phyloP scores from a whole-genome alignment of 441 rosid genomes.

The Adansonia gregorii region DNA sequence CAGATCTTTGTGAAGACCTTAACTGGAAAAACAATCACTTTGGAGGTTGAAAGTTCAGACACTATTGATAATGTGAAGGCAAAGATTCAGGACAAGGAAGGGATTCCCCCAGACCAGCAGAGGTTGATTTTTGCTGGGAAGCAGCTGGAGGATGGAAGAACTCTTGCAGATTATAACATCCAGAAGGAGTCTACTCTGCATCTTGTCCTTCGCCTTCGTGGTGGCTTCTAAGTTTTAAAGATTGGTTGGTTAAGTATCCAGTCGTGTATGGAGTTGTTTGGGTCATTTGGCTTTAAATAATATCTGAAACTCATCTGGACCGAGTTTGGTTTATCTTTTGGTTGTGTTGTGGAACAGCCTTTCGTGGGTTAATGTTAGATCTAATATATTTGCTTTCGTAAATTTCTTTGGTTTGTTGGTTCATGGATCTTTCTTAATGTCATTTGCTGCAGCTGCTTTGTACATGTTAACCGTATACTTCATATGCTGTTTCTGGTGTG shows the following conservation, averaged over 20 bases:
- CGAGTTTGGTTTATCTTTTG: background rate
- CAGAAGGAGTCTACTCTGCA: slow-evolving; percentile 8
- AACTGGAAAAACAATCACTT: background rate
- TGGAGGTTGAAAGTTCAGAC: slow-evolving; percentile 10
- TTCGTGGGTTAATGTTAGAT: background rate
- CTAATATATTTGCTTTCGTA: background rate
- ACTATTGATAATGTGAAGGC: background rate
- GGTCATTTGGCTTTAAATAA: background rate
- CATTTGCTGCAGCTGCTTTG: too few relatives aligned
- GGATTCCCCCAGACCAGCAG: slow-evolving; percentile 1
- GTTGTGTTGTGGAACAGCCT: background rate
- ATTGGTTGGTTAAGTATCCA: background rate
- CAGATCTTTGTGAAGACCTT: slow-evolving; percentile 11
- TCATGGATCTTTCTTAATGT: too few relatives aligned
- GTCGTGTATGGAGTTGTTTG: background rate
- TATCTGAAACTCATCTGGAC: background rate
- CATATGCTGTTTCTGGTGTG: too few relatives aligned
- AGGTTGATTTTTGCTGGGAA: slow-evolving; percentile 10
- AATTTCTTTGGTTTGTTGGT: background rate
- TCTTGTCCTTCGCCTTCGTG: background rate
- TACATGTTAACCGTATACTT: too few relatives aligned
- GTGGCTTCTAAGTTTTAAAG: background rate
- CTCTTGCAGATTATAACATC: slow-evolving; percentile 11
- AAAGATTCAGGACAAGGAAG: slow-evolving; percentile 9
- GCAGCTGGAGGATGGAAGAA: slow-evolving; percentile 9